Base-by-base conservation (phyloP, 805 yeast species). In the Barnettozyma californica region DNA sequence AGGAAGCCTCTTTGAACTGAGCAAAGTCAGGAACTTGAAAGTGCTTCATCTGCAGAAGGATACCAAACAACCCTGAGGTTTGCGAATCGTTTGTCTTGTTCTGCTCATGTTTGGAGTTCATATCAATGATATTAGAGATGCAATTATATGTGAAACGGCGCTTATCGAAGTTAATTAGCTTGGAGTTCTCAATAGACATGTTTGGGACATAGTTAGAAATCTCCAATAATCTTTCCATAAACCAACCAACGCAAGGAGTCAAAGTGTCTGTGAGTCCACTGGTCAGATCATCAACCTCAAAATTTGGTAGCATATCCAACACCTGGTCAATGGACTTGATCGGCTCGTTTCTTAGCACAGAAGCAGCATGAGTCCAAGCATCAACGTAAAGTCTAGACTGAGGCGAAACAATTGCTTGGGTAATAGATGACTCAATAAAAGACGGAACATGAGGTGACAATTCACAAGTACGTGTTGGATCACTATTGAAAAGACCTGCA, bases 161-260 rank as follows among this genome's bases (percentile, higher is more conserved):
- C 68, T 92, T 92, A 65, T 89, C 96, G 66, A 91, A 92, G 61
- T 92, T 91, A 57, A 91, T 80, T 52, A 84, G 68, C 31, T 75
- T 71, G 2, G 84, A 74, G 58, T 83, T 78, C 50, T 76, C 81
- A 36, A 80, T 74, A 45, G 84, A 78, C 80, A 81, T 86, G 58
- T 85, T 87, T 18, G 97, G 95, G 45, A 89, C 82, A 59, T 77
- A 83, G 53, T 85, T 81, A 1, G 84, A 80, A 51, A 83, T 79
- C 59, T 87, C 96, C 47, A 90, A 62, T 53, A 92, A 68, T 52
- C 95, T 80, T 57, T 86, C 92, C 21, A 85, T 71, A 44, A 89
- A 72, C 98, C 98, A 92, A 10, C 97, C 97, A 50, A 89, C 79
- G 60, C 97, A 91, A 2, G 96, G 94, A 6, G 89, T 78, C 44